Evolutionary conservation across 148 eudicot species (phyloP), one percentile per base, ranked within the genome.

Genomic region (Rhododendron henanense): DNA sequence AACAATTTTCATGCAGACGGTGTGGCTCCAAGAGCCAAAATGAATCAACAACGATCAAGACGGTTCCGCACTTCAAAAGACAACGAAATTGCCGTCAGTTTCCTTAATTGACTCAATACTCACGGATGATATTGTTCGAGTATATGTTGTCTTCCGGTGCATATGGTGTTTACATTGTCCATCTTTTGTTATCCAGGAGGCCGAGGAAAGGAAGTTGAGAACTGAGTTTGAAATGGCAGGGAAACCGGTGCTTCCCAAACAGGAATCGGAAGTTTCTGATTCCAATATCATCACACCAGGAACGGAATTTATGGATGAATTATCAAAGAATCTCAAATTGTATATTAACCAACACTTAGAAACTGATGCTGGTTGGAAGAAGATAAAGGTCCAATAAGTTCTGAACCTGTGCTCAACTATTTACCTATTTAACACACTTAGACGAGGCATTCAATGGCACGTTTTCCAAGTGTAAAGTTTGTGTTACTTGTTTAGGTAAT

Each of bases 131-230:
- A n/a, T n/a, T n/a, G n/a, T n/a, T n/a, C n/a, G n/a, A n/a, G n/a
- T n/a, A n/a, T n/a, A n/a, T 19, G 25, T 6, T 23, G 11, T 63
- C 23, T 63, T 63, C 28, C 6, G 8, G 45, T 41, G 45, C 45
- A 41, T 78, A 23, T 57, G 10, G 37, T 19, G 10, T 13, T 31
- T 5, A 28, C 61, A 14, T 55, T 41, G 41, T 44, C 7, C 14
- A 41, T 28, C 8, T 35, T 47, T 16, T 33, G 16, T 44, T 82
- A 18, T 73, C 31, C 65, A 93, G 94, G 93, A 93, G 23, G 59
- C 65, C n/a, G 90, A 90, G 76, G 93, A 91, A 69, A 81, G 86
- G 0, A 87, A 84, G 39, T 19, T 93, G 71, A 79, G 89, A 53
- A 78, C 31, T 9, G 65, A 87, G 57, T 93, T 87, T 35, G 87